Base-by-base conservation (phyloP, 345 rosid species). In the Gossypium australe region DNA sequence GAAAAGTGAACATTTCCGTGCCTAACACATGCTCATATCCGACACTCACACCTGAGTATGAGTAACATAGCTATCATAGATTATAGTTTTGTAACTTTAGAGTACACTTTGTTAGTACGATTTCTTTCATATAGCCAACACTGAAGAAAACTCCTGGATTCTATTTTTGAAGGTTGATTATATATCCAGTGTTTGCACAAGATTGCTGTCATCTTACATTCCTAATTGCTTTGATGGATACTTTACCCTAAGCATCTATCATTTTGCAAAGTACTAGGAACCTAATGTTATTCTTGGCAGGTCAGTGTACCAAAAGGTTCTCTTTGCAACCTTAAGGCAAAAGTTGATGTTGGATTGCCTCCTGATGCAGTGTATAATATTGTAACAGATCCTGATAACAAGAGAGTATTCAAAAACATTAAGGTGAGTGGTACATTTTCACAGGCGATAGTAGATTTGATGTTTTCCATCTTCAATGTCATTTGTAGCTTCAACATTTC, bases 251-350 rank as follows among this genome's bases (percentile, higher is more conserved):
- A 65, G 49, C 56, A 60, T 67, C 75, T 70, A 51, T 48, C 51
- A 20, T 10, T 4, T 58, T 43, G 65, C 7, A 72, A 34, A 25
- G 16, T 44, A 56, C 27, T 48, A 65, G 77, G 73, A 53, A 53
- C 22, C 76, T 77, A 76, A 78, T 71, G 80, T 78, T 58, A 73
- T 59, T 82, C 55, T 85, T 84, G 86, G 73, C 92, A 94, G 98
- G 97, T 92, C 72, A 88, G 88, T 57, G 90, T 88, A 56, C 97
- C 97, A 45, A 94, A 92, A 83, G 97, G 94, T 62, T 90, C 98
- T 14, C 87, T 94, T 58, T 92, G 98, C 87, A 92, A 88, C 74
- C 93, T 92, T 66, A 85, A 73, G 51, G 92, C 87, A 0, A 78
- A 80, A 12, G 87, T 87, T 22, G 67, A 89, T 71, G 86, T 91